Evolutionary conservation across 768 basidiomycete genomes (phyloP).

Genomic region (Russula brevipes): DNA sequence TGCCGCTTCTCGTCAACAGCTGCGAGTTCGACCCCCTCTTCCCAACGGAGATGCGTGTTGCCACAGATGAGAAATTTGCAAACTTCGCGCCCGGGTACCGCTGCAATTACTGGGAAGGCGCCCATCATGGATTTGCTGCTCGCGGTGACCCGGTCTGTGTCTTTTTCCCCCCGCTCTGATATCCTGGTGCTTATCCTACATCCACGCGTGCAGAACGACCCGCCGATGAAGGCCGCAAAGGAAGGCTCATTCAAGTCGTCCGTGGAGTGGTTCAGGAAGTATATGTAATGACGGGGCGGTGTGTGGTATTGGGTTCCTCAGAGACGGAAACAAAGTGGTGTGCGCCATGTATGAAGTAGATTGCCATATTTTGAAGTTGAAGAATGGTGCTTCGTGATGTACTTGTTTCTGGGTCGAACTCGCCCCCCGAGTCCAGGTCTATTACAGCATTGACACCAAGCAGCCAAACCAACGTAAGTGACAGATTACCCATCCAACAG

Average conservation of each 20-base stretch:
- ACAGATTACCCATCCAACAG: no score
- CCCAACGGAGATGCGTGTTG: conserved; percentile 32
- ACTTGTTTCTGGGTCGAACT: no score
- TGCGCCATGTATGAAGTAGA: neutral
- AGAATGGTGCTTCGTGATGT: no score
- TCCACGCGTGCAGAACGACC: conserved; percentile 26
- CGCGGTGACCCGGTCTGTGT: conserved; percentile 34
- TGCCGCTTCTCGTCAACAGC: conserved; percentile 42
- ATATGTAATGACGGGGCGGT: conserved; percentile 22
- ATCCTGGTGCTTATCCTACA: conserved; percentile 15
- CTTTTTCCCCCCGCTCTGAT: neutral
- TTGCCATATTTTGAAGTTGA: no score
- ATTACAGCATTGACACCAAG: no score
- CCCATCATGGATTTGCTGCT: conserved; percentile 41
- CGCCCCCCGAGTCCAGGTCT: no score
- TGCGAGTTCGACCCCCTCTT: conserved; percentile 36
- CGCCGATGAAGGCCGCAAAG: conserved; percentile 35
- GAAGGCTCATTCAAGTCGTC: conserved; percentile 39
- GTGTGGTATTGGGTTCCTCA: neutral
- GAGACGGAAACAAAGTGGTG: no score
- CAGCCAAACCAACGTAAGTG: no score
- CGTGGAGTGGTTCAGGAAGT: conserved; percentile 35
- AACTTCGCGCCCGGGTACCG: conserved; percentile 37
- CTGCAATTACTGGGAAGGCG: conserved; percentile 36
- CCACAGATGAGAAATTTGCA: conserved; percentile 38